These are phyloP conservation scores for Penicillium macrosclerotiorum DNA, from an alignment of 495 filamentous ascomycete species.

Conservation along the genomic window DNA sequence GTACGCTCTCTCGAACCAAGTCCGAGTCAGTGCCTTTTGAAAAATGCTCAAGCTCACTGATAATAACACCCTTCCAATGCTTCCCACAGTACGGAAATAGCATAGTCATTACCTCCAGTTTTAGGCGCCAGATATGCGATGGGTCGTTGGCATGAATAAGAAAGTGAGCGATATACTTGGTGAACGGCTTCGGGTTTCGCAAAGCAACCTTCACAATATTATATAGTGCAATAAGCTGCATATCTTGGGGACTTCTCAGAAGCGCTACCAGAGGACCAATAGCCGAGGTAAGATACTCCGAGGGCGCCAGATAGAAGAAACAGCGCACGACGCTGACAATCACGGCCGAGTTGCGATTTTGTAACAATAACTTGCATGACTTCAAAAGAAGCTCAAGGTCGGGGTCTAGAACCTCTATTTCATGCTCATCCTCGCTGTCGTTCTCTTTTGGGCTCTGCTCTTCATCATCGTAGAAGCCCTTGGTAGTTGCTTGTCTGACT, in stretches of 20 bases:
- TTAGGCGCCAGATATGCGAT: slow-evolving; percentile 81
- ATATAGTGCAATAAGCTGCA: slow-evolving; percentile 83
- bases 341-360: slow-evolving; percentile 89
- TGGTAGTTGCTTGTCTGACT: slow-evolving; percentile 51
- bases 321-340: slow-evolving; percentile 83
- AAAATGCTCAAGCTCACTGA: slow-evolving; percentile 92
- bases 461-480: slow-evolving; percentile 78
- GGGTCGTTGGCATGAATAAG: slow-evolving; percentile 78
- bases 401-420: slow-evolving; percentile 65
- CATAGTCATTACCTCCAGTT: slow-evolving; percentile 84
- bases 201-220: slow-evolving; percentile 91
- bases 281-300: slow-evolving; percentile 64
- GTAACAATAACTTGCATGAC: slow-evolving; percentile 76
- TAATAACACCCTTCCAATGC: slow-evolving; percentile 77
- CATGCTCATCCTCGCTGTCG: slow-evolving; percentile 49
- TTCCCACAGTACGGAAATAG: slow-evolving; percentile 79
- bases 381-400: slow-evolving; percentile 82
- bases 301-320: slow-evolving; percentile 77
- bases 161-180: slow-evolving; percentile 82
- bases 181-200: slow-evolving; percentile 68
- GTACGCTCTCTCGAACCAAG: slow-evolving; percentile 81
- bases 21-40: slow-evolving; percentile 71
- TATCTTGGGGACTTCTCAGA: slow-evolving; percentile 78
- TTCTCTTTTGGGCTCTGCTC: slow-evolving; percentile 45
- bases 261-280: slow-evolving; percentile 84